These are phyloP conservation scores for Colletotrichum cordylinicola DNA, from an alignment of 2,329 filamentous ascomycete genomes.

Conservation along the genomic window DNA sequence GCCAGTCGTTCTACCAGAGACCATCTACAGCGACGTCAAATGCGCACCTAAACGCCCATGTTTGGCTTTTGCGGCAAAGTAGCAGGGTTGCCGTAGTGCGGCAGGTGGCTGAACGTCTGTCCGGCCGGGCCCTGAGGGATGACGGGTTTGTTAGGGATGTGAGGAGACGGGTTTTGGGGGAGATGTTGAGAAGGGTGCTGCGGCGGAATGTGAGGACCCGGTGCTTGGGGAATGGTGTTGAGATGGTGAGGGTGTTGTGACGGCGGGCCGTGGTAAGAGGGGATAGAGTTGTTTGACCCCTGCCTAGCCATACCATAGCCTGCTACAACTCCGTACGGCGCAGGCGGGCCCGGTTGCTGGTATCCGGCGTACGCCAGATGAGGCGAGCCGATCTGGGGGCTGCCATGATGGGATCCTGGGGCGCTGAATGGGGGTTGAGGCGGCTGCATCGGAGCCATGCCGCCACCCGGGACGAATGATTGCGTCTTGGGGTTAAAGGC, in stretches of 20 bases:
- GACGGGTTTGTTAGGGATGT: slow-evolving; percentile 52
- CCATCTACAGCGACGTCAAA: slow-evolving; percentile 4
- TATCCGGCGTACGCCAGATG: slow-evolving; percentile 56
- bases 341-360: slow-evolving; percentile 50
- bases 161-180: slow-evolving; percentile 45
- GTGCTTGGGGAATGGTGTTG: slow-evolving; percentile 36
- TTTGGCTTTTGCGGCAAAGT: slow-evolving; percentile 65
- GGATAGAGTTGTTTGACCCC: slow-evolving; percentile 59
- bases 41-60: slow-evolving; percentile 33
- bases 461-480: slow-evolving; percentile 76
- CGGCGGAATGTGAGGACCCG: slow-evolving; percentile 39
- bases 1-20: slow-evolving; percentile 21
- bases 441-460: slow-evolving; percentile 53
- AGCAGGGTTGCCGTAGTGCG: slow-evolving; percentile 65
- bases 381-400: slow-evolving; percentile 58
- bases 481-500: slow-evolving; percentile 95
- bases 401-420: slow-evolving; percentile 55
- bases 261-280: slow-evolving; percentile 51
- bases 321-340: slow-evolving; percentile 47
- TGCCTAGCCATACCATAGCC: slow-evolving; percentile 63
- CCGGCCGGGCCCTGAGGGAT: slow-evolving; percentile 44
- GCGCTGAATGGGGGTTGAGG: slow-evolving; percentile 54
- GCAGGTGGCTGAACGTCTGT: slow-evolving; percentile 58
- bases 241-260: slow-evolving; percentile 43
- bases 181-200: slow-evolving; percentile 46